Percentiles rank a stretch among this genome's conserved stretches.
Conservation (phyloP, 2,329 filamentous ascomycete genomes). For the Truncatella angustata region DNA sequence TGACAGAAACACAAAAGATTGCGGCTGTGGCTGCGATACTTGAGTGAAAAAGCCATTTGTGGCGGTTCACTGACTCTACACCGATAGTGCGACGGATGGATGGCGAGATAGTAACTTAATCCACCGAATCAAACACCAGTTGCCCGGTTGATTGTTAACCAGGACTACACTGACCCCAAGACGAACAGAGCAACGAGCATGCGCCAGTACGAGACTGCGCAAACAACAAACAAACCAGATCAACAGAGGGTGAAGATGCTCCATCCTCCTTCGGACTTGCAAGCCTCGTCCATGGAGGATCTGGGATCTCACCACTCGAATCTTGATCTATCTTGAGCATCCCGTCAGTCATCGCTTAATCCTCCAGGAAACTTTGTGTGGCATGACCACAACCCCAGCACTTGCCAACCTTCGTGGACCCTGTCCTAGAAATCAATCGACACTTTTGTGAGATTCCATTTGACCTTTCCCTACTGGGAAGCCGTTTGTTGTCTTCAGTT, state of each 20-base stretch:
- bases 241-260: neutral
- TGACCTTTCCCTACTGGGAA: neutral
- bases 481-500: neutral
- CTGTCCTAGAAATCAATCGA: neutral
- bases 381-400: conserved; percentile 1
- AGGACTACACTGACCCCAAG: neutral
- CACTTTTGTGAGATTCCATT: neutral
- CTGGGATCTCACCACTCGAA: neutral
- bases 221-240: neutral
- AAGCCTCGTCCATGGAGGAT: neutral
- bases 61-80: neutral
- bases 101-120: too few relatives aligned
- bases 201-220: neutral
- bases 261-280: neutral
- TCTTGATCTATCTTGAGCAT: too few relatives aligned
- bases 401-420: neutral
- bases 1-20: neutral
- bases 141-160: neutral
- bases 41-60: neutral
- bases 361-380: neutral
- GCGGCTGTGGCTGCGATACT: neutral
- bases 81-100: neutral
- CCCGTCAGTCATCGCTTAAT: too few relatives aligned
- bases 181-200: neutral
- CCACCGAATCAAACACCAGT: too few relatives aligned